A percentile compares a stretch with the other conserved stretches of the same genome.
Conservation (phyloP, 179 eudicot genomes). For the Silene vulgaris region DNA sequence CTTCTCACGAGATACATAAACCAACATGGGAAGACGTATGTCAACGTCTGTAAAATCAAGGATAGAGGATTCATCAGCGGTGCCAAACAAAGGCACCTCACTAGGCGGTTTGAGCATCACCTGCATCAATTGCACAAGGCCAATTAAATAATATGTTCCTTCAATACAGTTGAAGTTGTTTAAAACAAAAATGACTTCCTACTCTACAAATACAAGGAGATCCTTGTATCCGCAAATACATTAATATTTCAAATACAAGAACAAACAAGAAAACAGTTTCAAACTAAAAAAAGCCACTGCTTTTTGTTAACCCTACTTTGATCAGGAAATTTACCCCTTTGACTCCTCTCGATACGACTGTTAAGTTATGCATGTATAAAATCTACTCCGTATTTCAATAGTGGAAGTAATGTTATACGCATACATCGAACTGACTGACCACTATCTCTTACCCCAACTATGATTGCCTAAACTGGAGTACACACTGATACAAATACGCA, state of each 20-base stretch:
- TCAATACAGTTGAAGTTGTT: conserved; percentile 1
- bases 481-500: neutral
- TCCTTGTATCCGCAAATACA: neutral
- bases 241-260: neutral
- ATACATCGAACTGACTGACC: neutral
- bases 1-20: conserved; percentile 87
- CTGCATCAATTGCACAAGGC: conserved; percentile 36
- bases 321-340: neutral
- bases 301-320: neutral
- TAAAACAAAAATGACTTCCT: neutral
- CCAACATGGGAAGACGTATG: conserved; percentile 86
- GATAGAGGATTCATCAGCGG: conserved; percentile 43
- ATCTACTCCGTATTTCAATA: neutral
- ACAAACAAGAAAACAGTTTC: neutral
- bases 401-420: neutral
- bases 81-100: conserved; percentile 67
- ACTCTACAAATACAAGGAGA: conserved; percentile 1
- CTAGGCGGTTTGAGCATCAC: conserved; percentile 97
- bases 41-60: conserved; percentile 67
- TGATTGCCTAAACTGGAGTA: neutral
- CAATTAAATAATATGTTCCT: conserved; percentile 15
- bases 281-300: neutral
- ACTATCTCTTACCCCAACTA: neutral
- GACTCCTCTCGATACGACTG: neutral
- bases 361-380: neutral